Base-by-base conservation (phyloP, 345 rosid genomes). In the Camelina hispida region DNA sequence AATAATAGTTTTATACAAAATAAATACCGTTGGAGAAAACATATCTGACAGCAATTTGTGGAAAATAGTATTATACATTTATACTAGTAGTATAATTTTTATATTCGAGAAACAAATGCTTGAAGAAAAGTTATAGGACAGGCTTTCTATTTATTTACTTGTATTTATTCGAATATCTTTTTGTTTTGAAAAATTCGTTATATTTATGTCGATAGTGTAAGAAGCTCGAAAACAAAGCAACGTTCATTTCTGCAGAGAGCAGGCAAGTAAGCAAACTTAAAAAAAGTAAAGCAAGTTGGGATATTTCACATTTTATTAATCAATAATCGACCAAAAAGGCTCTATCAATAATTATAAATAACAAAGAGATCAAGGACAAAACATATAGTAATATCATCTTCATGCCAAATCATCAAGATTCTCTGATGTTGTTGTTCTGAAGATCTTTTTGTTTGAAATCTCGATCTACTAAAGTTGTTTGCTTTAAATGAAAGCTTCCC, bases 221-320 rank as follows among this genome's bases (percentile, higher is more conserved):
- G 23, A 61, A 72, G 48, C 81, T 78, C 72, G 63, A 61, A 38
- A 81, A 83, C 88, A 78, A 79, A 78, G 80, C 84, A 86, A 86
- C 90, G 90, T 81, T 83, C 88, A 84, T 72, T 79, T 83, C 42
- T 72, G 79, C 88, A 83, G 87, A 66, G 67, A 9, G 57, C 71
- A 73, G 46, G 23, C 56, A 22, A 57, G 62, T 51, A 17, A 70
- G 51, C 64, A 61, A 32, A 62, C 12, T 20, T 42, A 25, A 40
- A 52, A 40, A 68, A 68, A 69, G 69, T 38, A 47, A 25, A 62
- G 46, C 80, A 77, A 77, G 48, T 77, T 70, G 80, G 1, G 10
- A 15, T 42, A 44, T 53, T 61, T 61, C 79, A 28, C 40, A 50
- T 51, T 59, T 40, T 46, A 23, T 32, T 56, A 4, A 28, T 34